Evolutionary conservation across 2,329 filamentous ascomycete species (phyloP).

Genomic region (Scytalidium lignicola): DNA sequence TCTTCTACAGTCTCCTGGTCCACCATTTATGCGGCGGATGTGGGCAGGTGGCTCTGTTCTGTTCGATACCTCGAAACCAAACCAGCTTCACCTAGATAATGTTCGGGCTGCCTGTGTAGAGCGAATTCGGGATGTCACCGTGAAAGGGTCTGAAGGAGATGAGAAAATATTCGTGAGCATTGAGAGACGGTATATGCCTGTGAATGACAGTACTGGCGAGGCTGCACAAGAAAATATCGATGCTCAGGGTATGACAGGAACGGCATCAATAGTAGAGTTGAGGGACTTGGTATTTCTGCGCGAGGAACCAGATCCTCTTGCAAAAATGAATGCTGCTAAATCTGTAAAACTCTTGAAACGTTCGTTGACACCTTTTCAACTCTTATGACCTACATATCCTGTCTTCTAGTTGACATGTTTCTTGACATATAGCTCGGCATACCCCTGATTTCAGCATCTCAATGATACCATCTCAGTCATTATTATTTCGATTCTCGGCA

Average conservation of each 20-base stretch:
- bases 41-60: slow-evolving; percentile 79
- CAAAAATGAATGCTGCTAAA: slow-evolving; percentile 11
- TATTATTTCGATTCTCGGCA: slow-evolving; percentile 87
- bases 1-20: slow-evolving; percentile 67
- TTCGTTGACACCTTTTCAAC: slow-evolving; percentile 12
- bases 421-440: slow-evolving; percentile 13
- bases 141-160: slow-evolving; percentile 18
- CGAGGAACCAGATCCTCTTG: slow-evolving; percentile 22
- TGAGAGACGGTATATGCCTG: slow-evolving; percentile 19
- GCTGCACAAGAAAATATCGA: slow-evolving; percentile 31
- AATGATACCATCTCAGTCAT: slow-evolving; percentile 59
- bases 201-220: slow-evolving; percentile 31
- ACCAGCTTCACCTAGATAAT: slow-evolving; percentile 27
- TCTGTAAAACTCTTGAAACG: slow-evolving; percentile 18
- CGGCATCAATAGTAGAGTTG: slow-evolving; percentile 45
- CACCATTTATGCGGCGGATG: slow-evolving; percentile 69
- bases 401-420: background rate
- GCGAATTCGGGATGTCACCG: slow-evolving; percentile 37
- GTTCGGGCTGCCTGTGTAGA: slow-evolving; percentile 36
- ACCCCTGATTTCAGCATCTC: slow-evolving; percentile 49
- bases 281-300: slow-evolving; percentile 62
- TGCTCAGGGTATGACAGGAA: slow-evolving; percentile 30
- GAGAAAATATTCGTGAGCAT: slow-evolving; percentile 28
- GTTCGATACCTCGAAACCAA: slow-evolving; percentile 36
- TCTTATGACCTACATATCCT: slow-evolving; percentile 4